Evolutionary conservation across 805 yeast genomes (phyloP).

Genomic region (Hanseniaspora nectarophila): DNA sequence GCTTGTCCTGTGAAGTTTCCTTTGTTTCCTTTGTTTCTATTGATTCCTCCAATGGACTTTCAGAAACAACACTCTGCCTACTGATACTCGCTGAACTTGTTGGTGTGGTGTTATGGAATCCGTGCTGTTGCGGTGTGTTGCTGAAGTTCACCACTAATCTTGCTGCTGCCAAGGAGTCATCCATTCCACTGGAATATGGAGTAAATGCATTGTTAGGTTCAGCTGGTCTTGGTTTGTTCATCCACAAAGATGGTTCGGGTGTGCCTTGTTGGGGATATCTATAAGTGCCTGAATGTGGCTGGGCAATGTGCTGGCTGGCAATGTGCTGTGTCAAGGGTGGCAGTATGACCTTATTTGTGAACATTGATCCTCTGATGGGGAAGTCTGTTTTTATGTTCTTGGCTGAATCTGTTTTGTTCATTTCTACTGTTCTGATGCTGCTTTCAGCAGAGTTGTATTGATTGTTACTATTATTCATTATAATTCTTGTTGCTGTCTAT

Average conservation of each 20-base stretch:
- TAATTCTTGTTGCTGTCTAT: background rate
- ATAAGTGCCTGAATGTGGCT: background rate
- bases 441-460: slow-evolving; percentile 3
- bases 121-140: background rate
- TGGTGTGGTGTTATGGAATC: background rate
- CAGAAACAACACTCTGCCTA: no score
- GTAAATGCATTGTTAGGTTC: background rate
- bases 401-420: background rate
- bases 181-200: background rate
- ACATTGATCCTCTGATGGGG: background rate
- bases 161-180: slow-evolving; percentile 7
- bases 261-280: background rate
- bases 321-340: background rate
- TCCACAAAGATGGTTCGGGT: background rate
- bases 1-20: no score
- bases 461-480: background rate
- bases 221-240: background rate
- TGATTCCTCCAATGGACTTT: no score
- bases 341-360: background rate
- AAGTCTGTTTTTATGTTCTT: background rate
- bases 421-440: slow-evolving; percentile 12
- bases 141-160: slow-evolving; percentile 9
- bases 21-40: no score
- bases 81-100: background rate
- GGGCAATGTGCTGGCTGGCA: background rate